A percentile compares a stretch with the other conserved stretches of the same genome.
Conservation (phyloP, 805 yeast species). For the Metschnikowia anglica region DNA sequence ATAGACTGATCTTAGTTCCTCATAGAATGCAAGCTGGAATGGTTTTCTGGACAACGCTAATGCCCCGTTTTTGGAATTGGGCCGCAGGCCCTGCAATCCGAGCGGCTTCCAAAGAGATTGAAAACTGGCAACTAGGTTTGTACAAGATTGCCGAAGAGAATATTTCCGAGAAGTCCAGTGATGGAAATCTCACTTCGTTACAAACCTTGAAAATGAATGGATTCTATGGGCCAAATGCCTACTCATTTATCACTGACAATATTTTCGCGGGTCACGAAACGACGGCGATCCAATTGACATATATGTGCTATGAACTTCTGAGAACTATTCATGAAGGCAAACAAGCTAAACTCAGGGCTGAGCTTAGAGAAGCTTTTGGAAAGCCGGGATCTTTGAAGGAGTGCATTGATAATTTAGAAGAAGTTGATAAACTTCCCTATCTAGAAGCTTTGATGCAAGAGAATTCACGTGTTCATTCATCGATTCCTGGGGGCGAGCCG, state of each 20-base stretch:
- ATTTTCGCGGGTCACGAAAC: constrained; percentile 79
- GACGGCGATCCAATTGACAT: constrained; percentile 46
- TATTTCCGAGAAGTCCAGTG: constrained; percentile 21
- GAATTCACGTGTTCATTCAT: constrained; percentile 59
- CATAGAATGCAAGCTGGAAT: constrained; percentile 52
- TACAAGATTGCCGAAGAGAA: constrained; percentile 37
- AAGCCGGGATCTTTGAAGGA: constrained; percentile 21
- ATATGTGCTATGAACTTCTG: constrained; percentile 57
- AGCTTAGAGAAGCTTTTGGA: constrained; percentile 42
- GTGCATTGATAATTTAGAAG: constrained; percentile 32
- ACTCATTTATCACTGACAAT: constrained; percentile 53
- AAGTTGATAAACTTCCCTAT: constrained; percentile 54
- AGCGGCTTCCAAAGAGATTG: constrained; percentile 39
- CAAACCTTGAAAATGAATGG: constrained; percentile 36
- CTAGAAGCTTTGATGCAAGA: constrained; percentile 64
- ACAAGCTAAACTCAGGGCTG: constrained; percentile 50
- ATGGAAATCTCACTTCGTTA: constrained; percentile 31
- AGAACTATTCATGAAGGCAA: constrained; percentile 44
- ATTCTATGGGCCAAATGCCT: constrained; percentile 33
- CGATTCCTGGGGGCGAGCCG: constrained; percentile 76
- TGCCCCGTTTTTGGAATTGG: constrained; percentile 53
- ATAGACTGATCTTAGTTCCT: constrained; percentile 42
- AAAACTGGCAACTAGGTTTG: constrained; percentile 45
- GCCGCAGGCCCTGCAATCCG: constrained; percentile 45
- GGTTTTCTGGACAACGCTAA: constrained; percentile 64